These are phyloP conservation scores for Dendrobium nobile DNA, from an alignment of 106 monocot genomes.

Conservation along the genomic window DNA sequence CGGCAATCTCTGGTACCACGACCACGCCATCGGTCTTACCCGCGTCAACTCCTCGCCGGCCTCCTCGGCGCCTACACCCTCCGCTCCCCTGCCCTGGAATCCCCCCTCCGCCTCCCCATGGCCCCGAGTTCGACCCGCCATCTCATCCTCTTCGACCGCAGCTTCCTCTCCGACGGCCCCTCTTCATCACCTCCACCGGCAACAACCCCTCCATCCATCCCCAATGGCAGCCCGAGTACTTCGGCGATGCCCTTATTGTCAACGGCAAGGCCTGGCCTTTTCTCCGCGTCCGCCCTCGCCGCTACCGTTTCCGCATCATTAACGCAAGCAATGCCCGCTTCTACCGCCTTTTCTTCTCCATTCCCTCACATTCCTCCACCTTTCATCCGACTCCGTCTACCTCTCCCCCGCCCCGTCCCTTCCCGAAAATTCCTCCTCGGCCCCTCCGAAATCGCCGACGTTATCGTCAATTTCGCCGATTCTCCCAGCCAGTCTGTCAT, in stretches of 20 bases:
- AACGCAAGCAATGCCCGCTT: conserved; percentile 90
- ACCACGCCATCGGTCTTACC: conserved; percentile 70
- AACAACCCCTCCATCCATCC: conserved; percentile 72
- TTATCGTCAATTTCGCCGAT: conserved; percentile 54
- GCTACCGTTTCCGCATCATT: conserved; percentile 79
- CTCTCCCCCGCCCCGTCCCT: conserved; percentile 18
- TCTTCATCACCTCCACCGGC: conserved; percentile 84
- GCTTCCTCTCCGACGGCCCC: conserved; percentile 63
- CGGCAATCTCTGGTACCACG: conserved; percentile 85
- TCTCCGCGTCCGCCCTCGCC: conserved; percentile 46
- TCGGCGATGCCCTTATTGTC: conserved; percentile 72
- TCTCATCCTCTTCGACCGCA: conserved; percentile 67
- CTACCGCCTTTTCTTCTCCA: conserved; percentile 51
- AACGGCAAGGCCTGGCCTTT: conserved; percentile 94
- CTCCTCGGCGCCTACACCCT: conserved; percentile 65
- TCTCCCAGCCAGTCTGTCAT: conserved; percentile 13
- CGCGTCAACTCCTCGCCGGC: conserved; percentile 59
- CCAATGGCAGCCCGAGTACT: conserved; percentile 97
- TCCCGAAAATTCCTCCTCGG: conserved; percentile 35
- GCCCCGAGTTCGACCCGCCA: conserved; percentile 38
- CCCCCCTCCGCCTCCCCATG: conserved; percentile 38
- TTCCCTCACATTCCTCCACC: conserved; percentile 47
- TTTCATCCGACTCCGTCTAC: conserved; percentile 50
- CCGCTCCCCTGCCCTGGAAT: conserved; percentile 37
- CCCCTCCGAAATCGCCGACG: conserved; percentile 68